These are phyloP conservation scores for Aspergillus hortae DNA, from an alignment of 2,329 filamentous ascomycete species.

Conservation along the genomic window DNA sequence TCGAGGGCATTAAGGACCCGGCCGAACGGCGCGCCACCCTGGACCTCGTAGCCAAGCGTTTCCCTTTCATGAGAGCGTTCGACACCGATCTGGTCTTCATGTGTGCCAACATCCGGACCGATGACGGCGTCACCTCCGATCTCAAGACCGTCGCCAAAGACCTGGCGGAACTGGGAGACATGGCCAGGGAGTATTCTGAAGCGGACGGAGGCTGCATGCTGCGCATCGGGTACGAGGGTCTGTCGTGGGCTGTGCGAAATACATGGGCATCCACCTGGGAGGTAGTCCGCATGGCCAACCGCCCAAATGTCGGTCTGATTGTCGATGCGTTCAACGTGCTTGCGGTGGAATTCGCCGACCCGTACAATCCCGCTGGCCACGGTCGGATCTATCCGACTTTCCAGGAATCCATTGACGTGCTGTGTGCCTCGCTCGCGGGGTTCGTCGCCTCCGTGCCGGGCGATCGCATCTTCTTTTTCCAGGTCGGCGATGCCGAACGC, in stretches of 20 bases:
- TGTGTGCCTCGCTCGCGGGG: slow-evolving; percentile 22
- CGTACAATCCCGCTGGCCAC: slow-evolving; percentile 26
- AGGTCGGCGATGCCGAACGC: slow-evolving; percentile 29
- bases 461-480: slow-evolving; percentile 33
- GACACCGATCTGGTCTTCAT: slow-evolving; percentile 34
- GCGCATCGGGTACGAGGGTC: slow-evolving; percentile 30
- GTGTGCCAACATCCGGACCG: slow-evolving; percentile 31
- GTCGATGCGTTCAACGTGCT: slow-evolving; percentile 32
- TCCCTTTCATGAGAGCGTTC: slow-evolving; percentile 35
- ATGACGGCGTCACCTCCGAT: slow-evolving; percentile 28
- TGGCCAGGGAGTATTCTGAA: slow-evolving; percentile 24
- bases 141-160: slow-evolving; percentile 28
- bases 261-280: slow-evolving; percentile 34
- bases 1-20: slow-evolving; percentile 29
- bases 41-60: slow-evolving; percentile 28
- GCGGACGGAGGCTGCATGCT: slow-evolving; percentile 27
- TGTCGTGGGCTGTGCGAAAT: slow-evolving; percentile 31
- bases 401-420: slow-evolving; percentile 23
- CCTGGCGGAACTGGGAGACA: slow-evolving; percentile 29
- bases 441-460: slow-evolving; percentile 25
- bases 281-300: slow-evolving; percentile 29
- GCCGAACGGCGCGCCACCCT: slow-evolving; percentile 21
- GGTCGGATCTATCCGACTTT: slow-evolving; percentile 25
- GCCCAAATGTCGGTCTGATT: slow-evolving; percentile 30
- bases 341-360: slow-evolving; percentile 31